These are phyloP conservation scores for Auriscalpium microsporum DNA, from an alignment of 768 basidiomycete species.

Conservation along the genomic window DNA sequence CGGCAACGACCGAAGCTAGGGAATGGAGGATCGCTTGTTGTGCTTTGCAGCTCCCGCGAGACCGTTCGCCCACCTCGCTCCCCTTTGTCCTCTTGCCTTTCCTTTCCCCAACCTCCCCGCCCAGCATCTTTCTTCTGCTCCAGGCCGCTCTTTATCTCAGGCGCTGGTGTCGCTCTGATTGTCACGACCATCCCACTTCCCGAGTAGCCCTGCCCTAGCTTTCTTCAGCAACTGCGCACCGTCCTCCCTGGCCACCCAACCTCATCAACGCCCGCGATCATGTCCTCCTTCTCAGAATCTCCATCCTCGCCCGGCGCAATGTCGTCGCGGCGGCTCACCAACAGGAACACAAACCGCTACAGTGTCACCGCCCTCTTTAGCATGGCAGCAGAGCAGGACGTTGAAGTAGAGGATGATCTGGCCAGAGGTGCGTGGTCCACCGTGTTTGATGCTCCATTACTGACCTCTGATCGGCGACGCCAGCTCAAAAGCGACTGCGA, in stretches of 20 bases:
- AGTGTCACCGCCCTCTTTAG: constrained; percentile 93
- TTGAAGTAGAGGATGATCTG: constrained; percentile 95
- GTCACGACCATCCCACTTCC: constrained; percentile 1
- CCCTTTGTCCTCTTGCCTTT: constrained; percentile 14
- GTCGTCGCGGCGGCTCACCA: constrained; percentile 70
- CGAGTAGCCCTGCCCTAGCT: neutral
- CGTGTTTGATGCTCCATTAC: constrained; percentile 1
- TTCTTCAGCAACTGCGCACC: neutral
- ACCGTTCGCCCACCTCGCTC: neutral
- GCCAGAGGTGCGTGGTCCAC: constrained; percentile 62
- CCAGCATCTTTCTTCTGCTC: constrained; percentile 14
- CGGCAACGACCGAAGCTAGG: no score
- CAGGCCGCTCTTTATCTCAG: neutral
- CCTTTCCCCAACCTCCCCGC: constrained; percentile 22
- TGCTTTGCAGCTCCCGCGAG: no score
- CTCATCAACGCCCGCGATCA: constrained; percentile 23
- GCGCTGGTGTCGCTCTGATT: constrained; percentile 15
- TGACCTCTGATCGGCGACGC: constrained; percentile 5
- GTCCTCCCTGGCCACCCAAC: constrained; percentile 5
- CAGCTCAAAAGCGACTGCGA: constrained; percentile 93
- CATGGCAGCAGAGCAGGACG: constrained; percentile 98
- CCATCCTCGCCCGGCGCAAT: constrained; percentile 56
- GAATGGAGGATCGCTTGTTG: no score
- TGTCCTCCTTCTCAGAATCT: constrained; percentile 50
- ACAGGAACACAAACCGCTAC: constrained; percentile 93